Evolutionary conservation across 2,329 filamentous ascomycete genomes (phyloP).

Genomic region (Pseudocercospora crystallina): DNA sequence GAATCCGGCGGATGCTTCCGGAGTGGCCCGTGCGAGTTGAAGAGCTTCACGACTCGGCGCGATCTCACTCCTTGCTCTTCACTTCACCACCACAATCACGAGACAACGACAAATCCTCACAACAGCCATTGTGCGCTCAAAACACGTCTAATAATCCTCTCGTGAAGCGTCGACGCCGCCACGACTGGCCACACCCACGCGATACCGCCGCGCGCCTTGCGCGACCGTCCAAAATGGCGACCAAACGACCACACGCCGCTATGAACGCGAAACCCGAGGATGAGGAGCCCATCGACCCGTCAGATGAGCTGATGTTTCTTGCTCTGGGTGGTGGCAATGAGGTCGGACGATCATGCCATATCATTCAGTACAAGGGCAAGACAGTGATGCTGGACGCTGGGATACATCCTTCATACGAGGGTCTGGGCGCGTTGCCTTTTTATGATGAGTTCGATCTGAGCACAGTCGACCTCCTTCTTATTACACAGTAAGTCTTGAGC

Average conservation of each 20-base stretch:
- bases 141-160: too few species aligned
- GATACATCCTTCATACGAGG: constrained; percentile 94
- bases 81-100: neutral
- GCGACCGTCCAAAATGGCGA: constrained; percentile 64
- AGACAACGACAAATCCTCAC: too few species aligned
- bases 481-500: constrained; percentile 85
- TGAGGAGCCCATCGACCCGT: constrained; percentile 86
- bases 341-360: constrained; percentile 94
- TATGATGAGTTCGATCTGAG: constrained; percentile 98
- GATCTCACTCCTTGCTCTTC: neutral
- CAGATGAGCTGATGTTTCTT: constrained; percentile 91
- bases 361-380: constrained; percentile 98
- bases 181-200: neutral
- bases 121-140: too few species aligned
- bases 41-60: neutral
- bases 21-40: neutral
- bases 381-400: constrained; percentile 99
- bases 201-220: constrained; percentile 13
- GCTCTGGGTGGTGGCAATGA: constrained; percentile 95
- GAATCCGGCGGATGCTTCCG: too few species aligned
- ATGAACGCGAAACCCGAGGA: constrained; percentile 66
- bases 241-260: constrained; percentile 69
- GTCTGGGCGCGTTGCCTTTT: constrained; percentile 88
- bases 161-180: too few species aligned
- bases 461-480: constrained; percentile 92